Evolutionary conservation across 2,329 filamentous ascomycete genomes (phyloP).

Genomic region (Dryadomyces quercus-mongolicae): DNA sequence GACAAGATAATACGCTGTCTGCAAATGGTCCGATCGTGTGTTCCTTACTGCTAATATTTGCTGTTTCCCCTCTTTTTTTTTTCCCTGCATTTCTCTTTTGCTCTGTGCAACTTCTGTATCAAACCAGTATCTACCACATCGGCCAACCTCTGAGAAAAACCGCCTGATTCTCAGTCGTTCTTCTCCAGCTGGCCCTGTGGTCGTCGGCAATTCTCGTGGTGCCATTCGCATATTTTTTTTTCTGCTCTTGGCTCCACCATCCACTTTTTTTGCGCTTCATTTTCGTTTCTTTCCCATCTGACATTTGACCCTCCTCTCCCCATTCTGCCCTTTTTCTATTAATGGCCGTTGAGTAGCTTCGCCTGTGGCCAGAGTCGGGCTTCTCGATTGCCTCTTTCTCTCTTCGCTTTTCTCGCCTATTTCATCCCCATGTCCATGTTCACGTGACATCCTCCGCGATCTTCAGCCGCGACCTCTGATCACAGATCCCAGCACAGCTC

Average conservation of each 20-base stretch:
- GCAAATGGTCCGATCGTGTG: conserved; percentile 1
- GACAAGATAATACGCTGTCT: background rate
- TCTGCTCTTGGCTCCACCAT: background rate
- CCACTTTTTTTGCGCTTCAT: background rate
- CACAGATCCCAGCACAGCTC: background rate
- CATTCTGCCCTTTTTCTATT: background rate
- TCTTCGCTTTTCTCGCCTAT: background rate
- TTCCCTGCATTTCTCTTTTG: background rate
- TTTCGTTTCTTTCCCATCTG: conserved; percentile 35
- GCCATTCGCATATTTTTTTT: background rate
- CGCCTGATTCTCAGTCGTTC: background rate
- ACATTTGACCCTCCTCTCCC: too few relatives aligned
- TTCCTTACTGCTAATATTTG: background rate
- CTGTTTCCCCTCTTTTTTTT: background rate
- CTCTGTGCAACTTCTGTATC: background rate
- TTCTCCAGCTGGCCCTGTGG: background rate
- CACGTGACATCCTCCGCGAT: background rate
- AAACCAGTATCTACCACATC: background rate
- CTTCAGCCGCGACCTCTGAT: background rate
- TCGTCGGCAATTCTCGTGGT: background rate
- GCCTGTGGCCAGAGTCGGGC: background rate
- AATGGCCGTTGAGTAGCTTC: background rate
- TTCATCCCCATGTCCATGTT: background rate
- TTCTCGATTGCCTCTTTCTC: background rate
- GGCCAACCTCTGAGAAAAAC: background rate